Evolutionary conservation across 768 basidiomycete genomes (phyloP).

Genomic region (Xerocomellus chrysenteron): DNA sequence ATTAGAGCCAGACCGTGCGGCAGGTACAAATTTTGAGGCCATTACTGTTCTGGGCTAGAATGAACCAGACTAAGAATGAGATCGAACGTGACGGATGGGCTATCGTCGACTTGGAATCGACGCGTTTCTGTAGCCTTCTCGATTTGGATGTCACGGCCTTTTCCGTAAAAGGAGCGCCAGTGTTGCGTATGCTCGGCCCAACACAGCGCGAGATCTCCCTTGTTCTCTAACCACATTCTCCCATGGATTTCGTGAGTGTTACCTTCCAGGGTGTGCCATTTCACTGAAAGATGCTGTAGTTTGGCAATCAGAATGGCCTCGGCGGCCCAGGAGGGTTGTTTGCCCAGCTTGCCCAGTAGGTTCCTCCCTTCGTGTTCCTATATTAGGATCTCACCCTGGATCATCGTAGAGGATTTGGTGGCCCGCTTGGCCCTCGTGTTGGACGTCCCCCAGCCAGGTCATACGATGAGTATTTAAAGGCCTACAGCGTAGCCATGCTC

Average conservation of each 20-base stretch:
- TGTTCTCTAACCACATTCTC: constrained; percentile 22
- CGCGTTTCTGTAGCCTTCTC: constrained; percentile 19
- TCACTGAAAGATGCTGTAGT: constrained; percentile 30
- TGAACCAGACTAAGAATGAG: not conserved
- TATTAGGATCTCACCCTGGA: constrained; percentile 17
- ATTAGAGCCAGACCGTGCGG: constrained; percentile 53
- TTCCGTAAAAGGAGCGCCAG: constrained; percentile 24
- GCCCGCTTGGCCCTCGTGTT: constrained; percentile 44
- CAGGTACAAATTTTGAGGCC: constrained; percentile 32
- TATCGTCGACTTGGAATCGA: constrained; percentile 19
- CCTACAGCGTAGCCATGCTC: constrained; percentile 94
- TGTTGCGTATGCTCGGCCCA: constrained; percentile 26
- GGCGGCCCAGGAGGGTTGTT: constrained; percentile 59
- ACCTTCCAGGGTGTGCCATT: not conserved
- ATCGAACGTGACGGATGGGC: constrained; percentile 9
- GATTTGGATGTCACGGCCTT: constrained; percentile 29
- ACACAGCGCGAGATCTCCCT: constrained; percentile 6
- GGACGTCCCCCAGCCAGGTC: constrained; percentile 61
- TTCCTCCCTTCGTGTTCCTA: constrained; percentile 1
- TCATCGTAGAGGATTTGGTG: constrained; percentile 50
- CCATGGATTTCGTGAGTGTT: constrained; percentile 41
- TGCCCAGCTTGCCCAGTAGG: constrained; percentile 64
- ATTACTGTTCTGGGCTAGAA: constrained; percentile 27
- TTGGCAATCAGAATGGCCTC: constrained; percentile 35
- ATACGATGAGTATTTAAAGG: constrained; percentile 92